Base-by-base conservation (phyloP, 2,329 filamentous ascomycete genomes). In the Hypocrella siamensis region DNA sequence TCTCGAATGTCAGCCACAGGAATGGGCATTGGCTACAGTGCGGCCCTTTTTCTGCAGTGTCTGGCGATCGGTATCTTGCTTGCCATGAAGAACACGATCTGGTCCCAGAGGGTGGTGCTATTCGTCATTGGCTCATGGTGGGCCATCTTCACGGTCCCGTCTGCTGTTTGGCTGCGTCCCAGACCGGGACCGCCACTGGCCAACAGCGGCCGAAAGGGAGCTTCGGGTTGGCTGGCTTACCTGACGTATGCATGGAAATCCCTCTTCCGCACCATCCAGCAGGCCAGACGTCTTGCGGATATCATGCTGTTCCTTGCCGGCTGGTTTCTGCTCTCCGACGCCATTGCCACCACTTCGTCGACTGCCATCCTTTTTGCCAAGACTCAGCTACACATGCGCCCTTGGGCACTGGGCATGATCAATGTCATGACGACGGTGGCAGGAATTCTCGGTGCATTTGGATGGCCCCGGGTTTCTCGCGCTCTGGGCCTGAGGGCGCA, bases 311-410 rank as follows among this genome's bases (percentile, higher is more conserved):
- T 90, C 50, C 67, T 98, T 4, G 73, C 69, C 3, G 85, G 83
- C 5, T 98, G 90, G 90, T 94, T 98, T 50, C 66, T 98, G 19
- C 67, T 98, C 2, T 93, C 82, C 6, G 90, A 98, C 46, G 85
- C 82, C 26, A 85, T 96, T 40, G 90, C 90, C 6, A 96, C 90
- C 0, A 88, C 93, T 1, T 90, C 82, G 21, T 88, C 85, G 11
- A 96, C 90, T 1, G 90, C 90, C 1, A 85, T 96, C 18, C 65
- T 98, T 8, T 98, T 94, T 51, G 90, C 88, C 26, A 96, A 96
- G 58, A 96, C 88, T 0, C 75, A 85, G 40, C 63, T 98, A 8
- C 73, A 80, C 40, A 98, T 98, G 90, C 69, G 77, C 36, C 77
- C 86, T 1, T 84, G 83, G 54, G 81, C 82, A 3, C 59, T 98